These are phyloP conservation scores for Geum urbanum DNA, from an alignment of 306 rosid species.

Conservation along the genomic window DNA sequence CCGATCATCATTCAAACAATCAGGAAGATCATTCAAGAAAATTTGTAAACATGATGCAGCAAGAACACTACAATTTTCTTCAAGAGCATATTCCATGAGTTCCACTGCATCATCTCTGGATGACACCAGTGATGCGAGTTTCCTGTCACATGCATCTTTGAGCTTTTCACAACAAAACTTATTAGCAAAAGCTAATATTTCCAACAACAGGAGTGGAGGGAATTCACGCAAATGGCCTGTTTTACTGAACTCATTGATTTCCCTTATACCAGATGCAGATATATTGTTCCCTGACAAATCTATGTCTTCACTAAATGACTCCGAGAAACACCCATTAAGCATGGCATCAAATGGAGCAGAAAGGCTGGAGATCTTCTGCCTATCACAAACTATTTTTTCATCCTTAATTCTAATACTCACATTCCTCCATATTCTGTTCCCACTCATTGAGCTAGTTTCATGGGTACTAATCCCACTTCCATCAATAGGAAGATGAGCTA, in stretches of 20 bases:
- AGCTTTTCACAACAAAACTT: constrained; percentile 78
- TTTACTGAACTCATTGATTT: constrained; percentile 57
- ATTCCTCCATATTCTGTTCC: constrained; percentile 36
- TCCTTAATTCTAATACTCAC: constrained; percentile 62
- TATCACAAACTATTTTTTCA: constrained; percentile 75
- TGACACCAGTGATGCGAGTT: constrained; percentile 62
- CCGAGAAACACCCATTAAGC: constrained; percentile 84
- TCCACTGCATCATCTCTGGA: constrained; percentile 77
- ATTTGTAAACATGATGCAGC: constrained; percentile 80
- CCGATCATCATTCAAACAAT: constrained; percentile 55
- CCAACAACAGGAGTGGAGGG: constrained; percentile 66
- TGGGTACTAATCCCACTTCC: constrained; percentile 26
- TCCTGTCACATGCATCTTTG: constrained; percentile 73
- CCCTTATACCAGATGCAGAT: constrained; percentile 71
- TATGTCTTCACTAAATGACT: constrained; percentile 62
- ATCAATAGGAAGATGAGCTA: constrained; percentile 47
- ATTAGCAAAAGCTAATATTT: constrained; percentile 70
- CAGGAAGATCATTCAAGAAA: constrained; percentile 66
- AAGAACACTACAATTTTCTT: constrained; percentile 60
- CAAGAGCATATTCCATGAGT: constrained; percentile 75
- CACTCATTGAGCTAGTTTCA: constrained; percentile 42
- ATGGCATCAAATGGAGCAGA: constrained; percentile 79
- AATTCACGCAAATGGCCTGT: constrained; percentile 52
- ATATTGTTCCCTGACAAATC: constrained; percentile 76
- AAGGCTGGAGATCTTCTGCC: constrained; percentile 74